phyloP scores from a whole-genome alignment of 805 yeast species.

The Candida corydali region DNA sequence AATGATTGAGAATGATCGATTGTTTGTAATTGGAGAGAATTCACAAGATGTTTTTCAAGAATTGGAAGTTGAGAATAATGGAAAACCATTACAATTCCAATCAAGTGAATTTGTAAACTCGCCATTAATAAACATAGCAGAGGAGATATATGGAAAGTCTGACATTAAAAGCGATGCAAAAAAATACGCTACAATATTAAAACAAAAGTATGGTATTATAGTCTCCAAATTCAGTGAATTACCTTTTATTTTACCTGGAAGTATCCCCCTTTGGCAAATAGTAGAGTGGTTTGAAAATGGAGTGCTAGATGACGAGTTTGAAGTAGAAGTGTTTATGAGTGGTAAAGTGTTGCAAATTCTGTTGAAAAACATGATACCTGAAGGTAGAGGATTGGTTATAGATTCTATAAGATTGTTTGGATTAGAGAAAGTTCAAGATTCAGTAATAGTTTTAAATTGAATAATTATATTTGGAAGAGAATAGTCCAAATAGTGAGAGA shows the following conservation, averaged over 20 bases:
- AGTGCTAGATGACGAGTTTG: constrained; percentile 14
- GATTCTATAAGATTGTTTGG: constrained; percentile 46
- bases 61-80: constrained; percentile 13
- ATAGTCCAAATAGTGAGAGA: constrained; percentile 7
- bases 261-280: constrained; percentile 45
- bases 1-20: constrained; percentile 23
- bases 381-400: constrained; percentile 25
- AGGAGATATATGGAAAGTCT: constrained; percentile 14
- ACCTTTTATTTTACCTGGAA: constrained; percentile 49
- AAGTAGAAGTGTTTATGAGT: constrained; percentile 11
- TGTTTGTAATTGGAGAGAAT: constrained; percentile 24
- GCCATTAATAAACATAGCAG: constrained; percentile 16
- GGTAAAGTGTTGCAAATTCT: constrained; percentile 10
- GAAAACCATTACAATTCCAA: constrained; percentile 11
- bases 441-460: constrained; percentile 14
- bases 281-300: constrained; percentile 29
- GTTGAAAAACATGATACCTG: constrained; percentile 19
- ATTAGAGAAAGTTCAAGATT: constrained; percentile 25
- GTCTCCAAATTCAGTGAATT: constrained; percentile 9
- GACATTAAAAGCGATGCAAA: constrained; percentile 17
- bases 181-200: constrained; percentile 11
- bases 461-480: constrained; percentile 9
- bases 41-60: constrained; percentile 7
- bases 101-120: constrained; percentile 6
- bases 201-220: constrained; percentile 10